Base-by-base conservation (phyloP, 1,284 basidiomycete genomes). In the Volvariella volvacea region DNA sequence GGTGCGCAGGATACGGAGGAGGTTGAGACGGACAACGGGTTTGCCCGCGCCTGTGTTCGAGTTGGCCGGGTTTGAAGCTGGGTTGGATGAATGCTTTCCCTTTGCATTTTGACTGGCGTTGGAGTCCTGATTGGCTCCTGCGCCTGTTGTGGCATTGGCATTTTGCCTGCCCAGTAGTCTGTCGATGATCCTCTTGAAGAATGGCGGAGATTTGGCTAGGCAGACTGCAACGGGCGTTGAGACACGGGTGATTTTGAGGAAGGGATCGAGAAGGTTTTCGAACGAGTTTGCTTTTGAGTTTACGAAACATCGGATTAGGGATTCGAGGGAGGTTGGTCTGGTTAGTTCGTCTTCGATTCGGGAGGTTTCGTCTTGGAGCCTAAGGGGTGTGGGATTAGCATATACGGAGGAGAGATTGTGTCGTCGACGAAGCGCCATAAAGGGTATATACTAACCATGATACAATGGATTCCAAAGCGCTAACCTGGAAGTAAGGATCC, bases 401-500 rank as follows among this genome's bases (percentile, higher is more conserved):
- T 20, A 1, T 17, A 51, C 17, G 53, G n/a, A n/a, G n/a, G n/a
- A n/a, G n/a, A n/a, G n/a, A n/a, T n/a, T n/a, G n/a, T n/a, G n/a
- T n/a, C n/a, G 17, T 2, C 17, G 14, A 6, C n/a, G n/a, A 17
- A 37, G 2, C 33, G 4, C 43, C 12, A 25, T 1, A 16, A 30
- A 48, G 19, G 31, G n/a, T 36, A 12, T n/a, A 25, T 4, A 63
- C 78, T 50, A 50, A 89, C 95, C 95, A 98, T 3, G 89, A 86
- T 6, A 93, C 66, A 25, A 97, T 81, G 3, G 92, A 83, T 60
- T 99, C 95, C 44, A 98, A 65, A 9, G 94, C 90, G 55, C 86
- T 90, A 49, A 94, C 88, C 60, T 94, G 90, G 81, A 97, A 99
- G 67, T 96, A 97, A 0, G 92, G 88, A 58, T 99, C 94, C 32